Evolutionary conservation across 2,329 filamentous ascomycete genomes (phyloP).

Genomic region (Aspergillus fumigatiaffinis): DNA sequence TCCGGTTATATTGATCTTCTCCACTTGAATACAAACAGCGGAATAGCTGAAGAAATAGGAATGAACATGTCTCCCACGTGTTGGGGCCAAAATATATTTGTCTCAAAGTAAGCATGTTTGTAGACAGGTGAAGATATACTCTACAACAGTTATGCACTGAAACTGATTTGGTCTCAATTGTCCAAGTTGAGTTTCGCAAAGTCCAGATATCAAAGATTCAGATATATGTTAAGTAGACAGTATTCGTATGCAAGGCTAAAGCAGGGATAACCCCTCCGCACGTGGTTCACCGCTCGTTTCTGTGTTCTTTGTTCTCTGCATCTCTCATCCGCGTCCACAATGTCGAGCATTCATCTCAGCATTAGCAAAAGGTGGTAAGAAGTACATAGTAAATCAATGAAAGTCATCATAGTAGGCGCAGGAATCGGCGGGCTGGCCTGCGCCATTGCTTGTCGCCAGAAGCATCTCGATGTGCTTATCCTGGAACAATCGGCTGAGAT

Average conservation of each 20-base stretch:
- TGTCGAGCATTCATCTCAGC: neutral
- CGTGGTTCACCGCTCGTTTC: neutral
- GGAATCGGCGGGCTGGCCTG: slow-evolving; percentile 21
- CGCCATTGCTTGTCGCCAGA: slow-evolving; percentile 21
- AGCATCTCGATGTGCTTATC: slow-evolving; percentile 16
- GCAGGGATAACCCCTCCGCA: neutral
- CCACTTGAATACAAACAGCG: no score
- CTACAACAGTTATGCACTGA: no score
- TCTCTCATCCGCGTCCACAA: neutral
- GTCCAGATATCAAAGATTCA: neutral
- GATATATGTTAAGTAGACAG: no score
- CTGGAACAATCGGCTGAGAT: slow-evolving; percentile 18
- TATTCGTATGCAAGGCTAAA: no score
- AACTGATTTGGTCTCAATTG: no score
- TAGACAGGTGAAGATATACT: no score
- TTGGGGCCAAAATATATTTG: neutral
- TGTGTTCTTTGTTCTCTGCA: neutral
- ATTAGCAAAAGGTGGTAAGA: neutral
- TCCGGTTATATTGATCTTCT: no score
- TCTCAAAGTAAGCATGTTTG: neutral
- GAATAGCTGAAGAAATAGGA: no score
- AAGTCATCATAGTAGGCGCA: slow-evolving; percentile 16
- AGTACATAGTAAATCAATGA: slow-evolving; percentile 1
- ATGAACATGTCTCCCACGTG: no score
- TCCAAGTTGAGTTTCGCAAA: neutral